Percentiles rank a stretch among this genome's conserved stretches.
phyloP scores from a whole-genome alignment of 371 early-diverging fungal genomes.

The Saksenaea oblongispora region DNA sequence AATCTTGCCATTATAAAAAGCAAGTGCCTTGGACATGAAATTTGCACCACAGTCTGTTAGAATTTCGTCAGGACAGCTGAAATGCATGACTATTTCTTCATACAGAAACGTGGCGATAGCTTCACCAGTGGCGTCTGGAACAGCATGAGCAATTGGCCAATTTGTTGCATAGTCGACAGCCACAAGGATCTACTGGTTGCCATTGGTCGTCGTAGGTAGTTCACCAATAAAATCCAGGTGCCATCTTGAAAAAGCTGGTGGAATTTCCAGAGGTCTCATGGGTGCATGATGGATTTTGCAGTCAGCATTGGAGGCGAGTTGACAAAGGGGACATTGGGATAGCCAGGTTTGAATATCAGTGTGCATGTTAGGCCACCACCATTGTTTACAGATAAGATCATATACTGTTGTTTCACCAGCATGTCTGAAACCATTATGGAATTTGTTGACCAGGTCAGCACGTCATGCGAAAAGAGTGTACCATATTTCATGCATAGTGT shows the following conservation, averaged over 20 bases:
- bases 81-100: too few species aligned
- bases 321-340: slow-evolving; percentile 15
- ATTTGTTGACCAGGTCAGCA: too few species aligned
- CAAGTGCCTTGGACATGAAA: slow-evolving; percentile 24
- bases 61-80: slow-evolving; percentile 34
- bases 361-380: slow-evolving; percentile 30
- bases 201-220: slow-evolving; percentile 7
- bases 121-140: slow-evolving; percentile 31
- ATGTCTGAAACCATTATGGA: slow-evolving; percentile 16
- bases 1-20: slow-evolving; percentile 8
- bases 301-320: slow-evolving; percentile 16
- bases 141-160: slow-evolving; percentile 35
- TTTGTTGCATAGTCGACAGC: slow-evolving; percentile 44
- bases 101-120: slow-evolving; percentile 37
- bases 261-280: slow-evolving; percentile 6
- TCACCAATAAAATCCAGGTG: slow-evolving; percentile 31
- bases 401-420: slow-evolving; percentile 8
- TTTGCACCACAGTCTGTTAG: slow-evolving; percentile 40
- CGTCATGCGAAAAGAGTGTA: slow-evolving; percentile 9
- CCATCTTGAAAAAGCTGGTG: slow-evolving; percentile 20
- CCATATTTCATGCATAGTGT: not conserved
- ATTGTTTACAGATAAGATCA: slow-evolving; percentile 12
- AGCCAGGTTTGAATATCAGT: slow-evolving; percentile 11
- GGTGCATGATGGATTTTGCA: slow-evolving; percentile 10
- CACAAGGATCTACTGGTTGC: slow-evolving; percentile 20